Evolutionary conservation across 1,284 basidiomycete genomes (phyloP).

Genomic region (Tilletia caries): DNA sequence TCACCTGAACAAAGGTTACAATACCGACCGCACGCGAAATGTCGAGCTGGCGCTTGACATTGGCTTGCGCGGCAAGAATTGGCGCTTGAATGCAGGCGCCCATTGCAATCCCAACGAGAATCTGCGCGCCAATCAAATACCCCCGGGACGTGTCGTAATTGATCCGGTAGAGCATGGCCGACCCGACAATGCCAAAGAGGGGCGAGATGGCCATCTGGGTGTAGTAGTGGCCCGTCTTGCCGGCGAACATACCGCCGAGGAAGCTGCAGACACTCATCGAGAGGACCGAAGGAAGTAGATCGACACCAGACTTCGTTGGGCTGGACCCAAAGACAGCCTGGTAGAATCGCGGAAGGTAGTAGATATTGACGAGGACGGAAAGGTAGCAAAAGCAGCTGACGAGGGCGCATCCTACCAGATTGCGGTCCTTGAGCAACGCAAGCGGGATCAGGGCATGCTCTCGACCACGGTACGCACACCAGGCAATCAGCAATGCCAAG

Average conservation of each 20-base stretch:
- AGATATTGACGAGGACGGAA: constrained; percentile 3
- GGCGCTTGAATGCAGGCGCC: constrained; percentile 8
- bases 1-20: neutral
- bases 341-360: constrained; percentile 4
- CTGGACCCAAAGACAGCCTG: neutral
- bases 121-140: neutral
- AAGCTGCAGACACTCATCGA: neutral
- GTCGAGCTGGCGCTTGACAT: constrained; percentile 1
- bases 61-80: constrained; percentile 6
- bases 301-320: neutral
- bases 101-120: neutral
- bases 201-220: constrained; percentile 5
- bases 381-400: neutral
- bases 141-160: neutral
- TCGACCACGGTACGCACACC: constrained; percentile 1
- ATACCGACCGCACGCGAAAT: constrained; percentile 4
- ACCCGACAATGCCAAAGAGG: constrained; percentile 1
- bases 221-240: constrained; percentile 1
- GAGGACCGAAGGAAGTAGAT: neutral
- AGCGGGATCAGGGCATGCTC: neutral
- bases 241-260: constrained; percentile 5
- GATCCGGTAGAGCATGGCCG: constrained; percentile 3
- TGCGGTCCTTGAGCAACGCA: neutral
- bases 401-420: neutral
- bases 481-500: neutral